phyloP scores from a whole-genome alignment of 257 asterid genomes.

The Agastache rugosa region DNA sequence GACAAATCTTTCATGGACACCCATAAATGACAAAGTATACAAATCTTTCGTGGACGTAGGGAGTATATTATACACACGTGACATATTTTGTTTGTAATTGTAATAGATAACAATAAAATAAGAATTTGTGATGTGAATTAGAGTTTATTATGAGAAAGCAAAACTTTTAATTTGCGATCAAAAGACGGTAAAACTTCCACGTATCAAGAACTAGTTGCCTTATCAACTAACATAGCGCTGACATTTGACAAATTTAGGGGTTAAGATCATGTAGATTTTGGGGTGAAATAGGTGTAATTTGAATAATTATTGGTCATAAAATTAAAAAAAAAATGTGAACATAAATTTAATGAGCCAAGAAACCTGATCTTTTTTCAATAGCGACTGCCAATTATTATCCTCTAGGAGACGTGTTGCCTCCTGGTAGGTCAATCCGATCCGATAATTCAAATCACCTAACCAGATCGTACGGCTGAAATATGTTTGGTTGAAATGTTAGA shows the following conservation, averaged over 20 bases:
- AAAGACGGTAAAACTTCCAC: not conserved
- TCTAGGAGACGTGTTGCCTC: conserved; percentile 70
- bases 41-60: no score
- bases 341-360: conserved; percentile 18
- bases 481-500: not conserved
- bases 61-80: not conserved
- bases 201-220: conserved; percentile 9
- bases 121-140: not conserved
- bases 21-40: no score
- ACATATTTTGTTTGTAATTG: not conserved
- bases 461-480: conserved; percentile 80
- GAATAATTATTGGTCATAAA: conserved; percentile 24
- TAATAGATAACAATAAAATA: no score
- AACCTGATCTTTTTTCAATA: conserved; percentile 90
- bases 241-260: conserved; percentile 27
- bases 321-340: conserved; percentile 31
- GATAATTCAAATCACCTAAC: conserved; percentile 94
- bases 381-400: conserved; percentile 87
- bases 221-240: not conserved
- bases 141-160: not conserved
- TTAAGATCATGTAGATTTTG: conserved; percentile 7
- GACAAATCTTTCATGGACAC: no score
- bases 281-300: conserved; percentile 31
- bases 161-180: not conserved
- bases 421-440: conserved; percentile 83